These are phyloP conservation scores for Ustilago nuda DNA, from an alignment of 1,284 basidiomycete genomes.

Conservation along the genomic window DNA sequence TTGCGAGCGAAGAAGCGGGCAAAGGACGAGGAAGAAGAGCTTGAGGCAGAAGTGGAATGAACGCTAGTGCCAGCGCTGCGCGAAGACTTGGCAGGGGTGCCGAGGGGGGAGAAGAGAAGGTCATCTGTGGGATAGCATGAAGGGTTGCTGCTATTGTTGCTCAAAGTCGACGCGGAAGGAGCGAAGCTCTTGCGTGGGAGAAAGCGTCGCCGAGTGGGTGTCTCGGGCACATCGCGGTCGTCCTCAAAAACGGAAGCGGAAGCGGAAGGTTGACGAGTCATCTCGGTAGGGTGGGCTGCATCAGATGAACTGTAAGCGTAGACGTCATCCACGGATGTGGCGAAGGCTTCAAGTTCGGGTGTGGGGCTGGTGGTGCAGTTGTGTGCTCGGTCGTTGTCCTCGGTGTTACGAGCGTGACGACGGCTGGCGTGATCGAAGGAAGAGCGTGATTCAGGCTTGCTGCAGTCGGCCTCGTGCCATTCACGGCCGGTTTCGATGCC, in stretches of 20 bases:
- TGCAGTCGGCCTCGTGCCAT: constrained; percentile 32
- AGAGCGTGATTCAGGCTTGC: constrained; percentile 16
- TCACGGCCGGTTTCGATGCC: constrained; percentile 56
- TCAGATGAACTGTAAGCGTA: constrained; percentile 10
- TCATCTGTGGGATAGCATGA: constrained; percentile 19
- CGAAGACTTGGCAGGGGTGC: constrained; percentile 15
- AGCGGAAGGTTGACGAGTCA: constrained; percentile 40
- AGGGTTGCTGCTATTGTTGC: constrained; percentile 13
- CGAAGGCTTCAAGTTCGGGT: constrained; percentile 61
- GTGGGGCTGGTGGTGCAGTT: constrained; percentile 53
- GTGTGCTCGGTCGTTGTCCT: constrained; percentile 8
- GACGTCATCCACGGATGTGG: constrained; percentile 32
- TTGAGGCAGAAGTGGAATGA: constrained; percentile 12
- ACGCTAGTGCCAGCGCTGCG: constrained; percentile 26
- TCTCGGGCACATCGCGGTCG: constrained; percentile 38
- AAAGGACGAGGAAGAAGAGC: constrained; percentile 30
- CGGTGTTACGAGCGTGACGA: constrained; percentile 11
- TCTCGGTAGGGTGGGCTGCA: constrained; percentile 12
- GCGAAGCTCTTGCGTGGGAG: constrained; percentile 39
- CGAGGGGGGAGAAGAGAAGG: constrained; percentile 37
- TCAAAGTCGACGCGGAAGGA: constrained; percentile 1
- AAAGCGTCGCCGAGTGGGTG: constrained; percentile 33
- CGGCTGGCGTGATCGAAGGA: constrained; percentile 30
- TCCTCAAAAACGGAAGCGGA: constrained; percentile 53
- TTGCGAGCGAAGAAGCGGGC: constrained; percentile 56